Conservation (phyloP, 2,329 filamentous ascomycete genomes). For the Penicillium fuscoglaucum region DNA sequence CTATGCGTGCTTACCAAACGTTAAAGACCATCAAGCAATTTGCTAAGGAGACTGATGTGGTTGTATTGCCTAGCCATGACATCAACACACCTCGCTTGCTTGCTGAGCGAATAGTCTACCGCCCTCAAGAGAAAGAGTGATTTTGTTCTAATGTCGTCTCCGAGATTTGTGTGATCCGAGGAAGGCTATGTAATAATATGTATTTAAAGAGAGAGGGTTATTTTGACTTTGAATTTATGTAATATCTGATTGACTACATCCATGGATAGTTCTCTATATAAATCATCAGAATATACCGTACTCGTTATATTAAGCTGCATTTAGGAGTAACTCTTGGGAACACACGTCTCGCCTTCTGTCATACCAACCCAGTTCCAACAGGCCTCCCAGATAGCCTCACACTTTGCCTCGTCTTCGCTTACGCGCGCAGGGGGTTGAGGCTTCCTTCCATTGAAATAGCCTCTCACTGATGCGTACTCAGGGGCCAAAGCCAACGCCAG, state of each 20-base stretch:
- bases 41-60: constrained; percentile 22
- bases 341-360: constrained; percentile 2
- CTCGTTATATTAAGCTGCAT: not conserved
- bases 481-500: constrained; percentile 1
- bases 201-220: not conserved
- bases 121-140: not conserved
- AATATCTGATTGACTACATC: not conserved
- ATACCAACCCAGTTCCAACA: constrained; percentile 5
- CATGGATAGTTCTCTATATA: not conserved
- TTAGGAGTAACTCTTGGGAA: not conserved
- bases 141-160: not conserved
- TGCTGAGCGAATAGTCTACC: constrained; percentile 12
- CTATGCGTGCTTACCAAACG: constrained; percentile 31
- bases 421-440: not conserved
- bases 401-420: not conserved
- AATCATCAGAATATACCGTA: not conserved
- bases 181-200: not conserved
- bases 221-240: not conserved
- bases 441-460: constrained; percentile 3
- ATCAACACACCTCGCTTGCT: constrained; percentile 14
- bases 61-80: constrained; percentile 20
- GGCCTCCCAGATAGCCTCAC: constrained; percentile 5
- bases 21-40: constrained; percentile 36
- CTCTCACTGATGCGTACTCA: not conserved
- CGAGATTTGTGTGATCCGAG: not conserved